Percentiles rank a stretch among this genome's conserved stretches.
Evolutionary conservation across 2,329 filamentous ascomycete genomes (phyloP).

Genomic region (Aureobasidium pullulans): DNA sequence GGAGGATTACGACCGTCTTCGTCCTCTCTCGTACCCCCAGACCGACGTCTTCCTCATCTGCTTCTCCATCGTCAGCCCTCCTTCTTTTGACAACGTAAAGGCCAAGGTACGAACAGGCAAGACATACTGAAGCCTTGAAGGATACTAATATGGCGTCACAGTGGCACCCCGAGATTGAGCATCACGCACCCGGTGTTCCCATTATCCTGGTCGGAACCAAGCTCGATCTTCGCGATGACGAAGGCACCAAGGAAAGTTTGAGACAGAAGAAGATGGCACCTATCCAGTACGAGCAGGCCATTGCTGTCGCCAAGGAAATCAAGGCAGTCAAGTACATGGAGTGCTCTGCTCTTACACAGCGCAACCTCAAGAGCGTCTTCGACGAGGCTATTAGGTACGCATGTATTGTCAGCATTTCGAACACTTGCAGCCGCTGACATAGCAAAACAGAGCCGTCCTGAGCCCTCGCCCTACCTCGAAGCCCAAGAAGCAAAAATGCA

Average conservation of each 20-base stretch:
- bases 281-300: conserved; percentile 89
- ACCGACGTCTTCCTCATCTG: conserved; percentile 98
- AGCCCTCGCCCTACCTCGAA: conserved; percentile 56
- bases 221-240: conserved; percentile 88
- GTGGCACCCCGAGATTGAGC: conserved; percentile 97
- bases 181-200: conserved; percentile 89
- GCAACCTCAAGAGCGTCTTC: conserved; percentile 97
- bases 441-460: conserved; percentile 55
- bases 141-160: conserved; percentile 31
- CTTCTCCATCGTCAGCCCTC: conserved; percentile 95
- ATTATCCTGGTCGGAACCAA: conserved; percentile 98
- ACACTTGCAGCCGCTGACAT: not conserved
- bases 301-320: conserved; percentile 87
- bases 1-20: conserved; percentile 94
- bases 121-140: not conserved
- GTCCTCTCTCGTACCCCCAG: conserved; percentile 93
- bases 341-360: conserved; percentile 92
- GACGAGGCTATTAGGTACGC: conserved; percentile 94
- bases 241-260: conserved; percentile 70
- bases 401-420: not conserved
- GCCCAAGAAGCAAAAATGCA: conserved; percentile 61
- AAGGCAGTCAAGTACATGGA: conserved; percentile 95
- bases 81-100: conserved; percentile 98
- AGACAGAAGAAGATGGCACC: conserved; percentile 92
- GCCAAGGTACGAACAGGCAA: conserved; percentile 64